A percentile compares a stretch with the other conserved stretches of the same genome.
Evolutionary conservation across 352 stramenopile species (phyloP).

Genomic region (Pythium periplocum): DNA sequence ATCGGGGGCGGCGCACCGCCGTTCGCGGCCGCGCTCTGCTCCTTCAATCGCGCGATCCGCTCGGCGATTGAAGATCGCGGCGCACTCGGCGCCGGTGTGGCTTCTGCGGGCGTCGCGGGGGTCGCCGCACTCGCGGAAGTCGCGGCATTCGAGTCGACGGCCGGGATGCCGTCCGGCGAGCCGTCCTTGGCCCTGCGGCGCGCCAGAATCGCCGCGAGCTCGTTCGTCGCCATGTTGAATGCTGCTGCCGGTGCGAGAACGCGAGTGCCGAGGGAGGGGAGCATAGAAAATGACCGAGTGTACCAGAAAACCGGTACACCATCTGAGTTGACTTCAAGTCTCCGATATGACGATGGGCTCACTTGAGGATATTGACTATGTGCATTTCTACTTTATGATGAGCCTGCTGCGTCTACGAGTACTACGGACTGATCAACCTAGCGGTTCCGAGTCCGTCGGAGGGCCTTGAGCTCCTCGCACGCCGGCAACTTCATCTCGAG

Average conservation of each 20-base stretch:
- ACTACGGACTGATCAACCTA: conserved; percentile 5
- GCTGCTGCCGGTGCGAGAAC: neutral
- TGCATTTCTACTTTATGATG: neutral
- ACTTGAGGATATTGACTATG: conserved; percentile 1
- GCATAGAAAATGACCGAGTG: conserved; percentile 5
- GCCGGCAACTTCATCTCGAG: conserved; percentile 82
- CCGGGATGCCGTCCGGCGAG: conserved; percentile 26
- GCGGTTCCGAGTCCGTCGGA: conserved; percentile 63
- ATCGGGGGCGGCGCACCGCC: conserved; percentile 21
- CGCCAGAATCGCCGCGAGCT: conserved; percentile 78
- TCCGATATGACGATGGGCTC: neutral
- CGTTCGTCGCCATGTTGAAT: conserved; percentile 69
- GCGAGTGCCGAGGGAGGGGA: conserved; percentile 2
- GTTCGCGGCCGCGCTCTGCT: conserved; percentile 42
- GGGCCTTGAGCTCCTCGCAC: conserved; percentile 68
- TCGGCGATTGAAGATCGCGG: conserved; percentile 58
- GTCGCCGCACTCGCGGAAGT: conserved; percentile 13
- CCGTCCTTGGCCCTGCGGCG: conserved; percentile 67
- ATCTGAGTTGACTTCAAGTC: conserved; percentile 1
- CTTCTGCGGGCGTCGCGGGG: conserved; percentile 1
- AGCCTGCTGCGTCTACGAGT: no score
- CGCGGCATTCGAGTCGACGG: conserved; percentile 24
- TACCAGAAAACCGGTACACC: conserved; percentile 18
- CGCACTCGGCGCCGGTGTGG: conserved; percentile 3
- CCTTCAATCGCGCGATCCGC: conserved; percentile 67